Evolutionary conservation across 2,329 filamentous ascomycete genomes (phyloP).

Genomic region (Madurella fahalii): DNA sequence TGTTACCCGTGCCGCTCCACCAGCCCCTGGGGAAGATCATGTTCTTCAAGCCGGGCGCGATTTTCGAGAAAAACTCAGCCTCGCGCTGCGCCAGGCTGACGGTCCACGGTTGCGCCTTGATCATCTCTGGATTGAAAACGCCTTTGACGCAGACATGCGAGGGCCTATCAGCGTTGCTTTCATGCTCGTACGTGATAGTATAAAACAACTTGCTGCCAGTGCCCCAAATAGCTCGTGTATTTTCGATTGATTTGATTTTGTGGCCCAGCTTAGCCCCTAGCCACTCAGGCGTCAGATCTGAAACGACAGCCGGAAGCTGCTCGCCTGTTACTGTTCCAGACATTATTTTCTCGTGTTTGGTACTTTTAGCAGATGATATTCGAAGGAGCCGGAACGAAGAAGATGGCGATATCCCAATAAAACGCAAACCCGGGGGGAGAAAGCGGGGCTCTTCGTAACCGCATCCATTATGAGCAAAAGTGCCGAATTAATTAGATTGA

Average conservation of each 20-base stretch:
- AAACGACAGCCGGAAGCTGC: slow-evolving; percentile 25
- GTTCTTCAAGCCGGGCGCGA: slow-evolving; percentile 32
- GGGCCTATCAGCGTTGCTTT: slow-evolving; percentile 9
- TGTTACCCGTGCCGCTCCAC: slow-evolving; percentile 34
- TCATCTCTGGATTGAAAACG: slow-evolving; percentile 34
- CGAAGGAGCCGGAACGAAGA: too few relatives aligned
- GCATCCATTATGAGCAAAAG: too few relatives aligned
- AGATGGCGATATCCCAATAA: too few relatives aligned
- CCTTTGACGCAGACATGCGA: slow-evolving; percentile 36
- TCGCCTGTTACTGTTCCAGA: neutral
- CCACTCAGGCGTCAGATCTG: slow-evolving; percentile 28
- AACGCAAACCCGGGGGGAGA: too few relatives aligned
- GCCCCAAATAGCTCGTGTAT: slow-evolving; percentile 25
- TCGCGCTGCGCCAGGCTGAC: slow-evolving; percentile 33
- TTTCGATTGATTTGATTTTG: slow-evolving; percentile 24
- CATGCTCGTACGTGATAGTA: slow-evolving; percentile 29
- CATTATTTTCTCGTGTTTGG: neutral
- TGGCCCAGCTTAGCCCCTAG: slow-evolving; percentile 28
- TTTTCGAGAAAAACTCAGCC: slow-evolving; percentile 35
- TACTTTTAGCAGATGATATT: neutral
- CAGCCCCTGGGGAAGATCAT: slow-evolving; percentile 35
- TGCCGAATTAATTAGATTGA: too few relatives aligned
- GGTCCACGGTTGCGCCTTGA: slow-evolving; percentile 32
- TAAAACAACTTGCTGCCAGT: slow-evolving; percentile 31
- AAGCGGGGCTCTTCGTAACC: too few relatives aligned